phyloP scores from a whole-genome alignment of 495 filamentous ascomycete species.

The Terfezia boudieri region DNA sequence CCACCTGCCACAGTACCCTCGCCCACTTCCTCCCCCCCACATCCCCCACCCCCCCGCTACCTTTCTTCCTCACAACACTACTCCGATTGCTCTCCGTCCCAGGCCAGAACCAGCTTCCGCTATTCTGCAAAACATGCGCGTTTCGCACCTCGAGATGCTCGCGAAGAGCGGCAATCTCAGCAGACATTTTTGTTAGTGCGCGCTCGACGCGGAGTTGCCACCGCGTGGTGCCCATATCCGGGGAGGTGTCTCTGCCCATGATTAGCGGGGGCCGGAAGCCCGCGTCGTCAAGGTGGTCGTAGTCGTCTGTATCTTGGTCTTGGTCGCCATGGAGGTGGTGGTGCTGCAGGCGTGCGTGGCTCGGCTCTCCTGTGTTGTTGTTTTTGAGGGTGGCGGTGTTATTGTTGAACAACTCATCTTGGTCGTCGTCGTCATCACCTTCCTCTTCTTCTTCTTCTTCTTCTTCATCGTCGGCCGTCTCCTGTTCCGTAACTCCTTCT shows the following conservation, averaged over 20 bases:
- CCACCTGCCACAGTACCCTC: constrained; percentile 31
- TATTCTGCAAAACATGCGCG: neutral
- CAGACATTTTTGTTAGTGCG: constrained; percentile 70
- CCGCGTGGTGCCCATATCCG: constrained; percentile 22
- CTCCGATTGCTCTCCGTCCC: neutral
- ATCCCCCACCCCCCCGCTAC: constrained; percentile 25
- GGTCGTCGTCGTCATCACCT: constrained; percentile 19
- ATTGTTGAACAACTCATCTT: constrained; percentile 13
- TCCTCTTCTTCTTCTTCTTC: constrained; percentile 22
- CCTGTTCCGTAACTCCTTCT: constrained; percentile 7
- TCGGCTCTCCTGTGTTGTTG: constrained; percentile 3
- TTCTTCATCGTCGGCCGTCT: constrained; percentile 17
- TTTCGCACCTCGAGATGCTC: constrained; percentile 50
- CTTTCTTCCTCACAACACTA: constrained; percentile 1
- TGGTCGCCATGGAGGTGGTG: neutral
- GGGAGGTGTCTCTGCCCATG: constrained; percentile 16
- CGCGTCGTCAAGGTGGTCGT: neutral
- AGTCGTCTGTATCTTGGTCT: neutral
- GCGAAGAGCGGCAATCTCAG: constrained; percentile 78
- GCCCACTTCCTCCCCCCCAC: constrained; percentile 30
- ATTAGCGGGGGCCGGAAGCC: constrained; percentile 2
- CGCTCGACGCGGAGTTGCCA: constrained; percentile 73
- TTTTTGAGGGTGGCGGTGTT: constrained; percentile 13
- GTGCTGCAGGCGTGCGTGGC: neutral
- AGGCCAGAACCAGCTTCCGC: neutral